Base-by-base conservation (phyloP, 1,139 yeast species). In the Lodderomyces theae region DNA sequence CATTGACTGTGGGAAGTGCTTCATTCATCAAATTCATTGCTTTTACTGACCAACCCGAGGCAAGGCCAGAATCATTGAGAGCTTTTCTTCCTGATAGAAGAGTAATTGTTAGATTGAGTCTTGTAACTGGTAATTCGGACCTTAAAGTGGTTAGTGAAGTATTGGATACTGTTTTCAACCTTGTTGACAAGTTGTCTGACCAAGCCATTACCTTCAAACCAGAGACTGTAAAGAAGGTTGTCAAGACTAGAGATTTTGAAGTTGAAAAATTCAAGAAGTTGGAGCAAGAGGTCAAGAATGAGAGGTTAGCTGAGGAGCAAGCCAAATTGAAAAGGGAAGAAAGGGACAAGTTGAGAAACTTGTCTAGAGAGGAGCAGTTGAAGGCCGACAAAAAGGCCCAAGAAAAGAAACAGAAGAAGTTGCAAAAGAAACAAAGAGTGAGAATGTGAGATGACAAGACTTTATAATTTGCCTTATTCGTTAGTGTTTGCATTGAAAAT, bases 21-120 rank as follows among this genome's bases (percentile, higher is more conserved):
- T 60, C 72, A 8, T 65, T 77, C 41, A 65, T 90, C 54, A 79
- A 80, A 55, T 84, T 61, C 56, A 60, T 92, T 51, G 83, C 95
- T 26, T 74, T 89, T 57, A 86, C 97, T 40, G 98, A 92, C 61
- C 85, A 87, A 64, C 80, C 89, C 23, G 55, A 66, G 32, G 82
- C 74, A 44, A 84, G 78, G 52, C 97, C 98, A 38, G 68, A 60
- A 32, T 51, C 69, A 29, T 54, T 79, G 38, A 64, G 66, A 29
- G 83, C 80, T 34, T 65, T 77, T 47, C 64, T 61, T 34, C 80
- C 88, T 41, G 61, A 59, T 44, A 78, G 89, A 52, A 77, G 74
- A 52, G 60, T 83, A 36, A 58, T 79, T 25, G 52, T 86, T 45
- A 69, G 80, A 40, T 58, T 84, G 51, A 58, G 63, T 38, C 57